Base-by-base conservation (phyloP, 208 protist species). In the Lotmaria passim region DNA sequence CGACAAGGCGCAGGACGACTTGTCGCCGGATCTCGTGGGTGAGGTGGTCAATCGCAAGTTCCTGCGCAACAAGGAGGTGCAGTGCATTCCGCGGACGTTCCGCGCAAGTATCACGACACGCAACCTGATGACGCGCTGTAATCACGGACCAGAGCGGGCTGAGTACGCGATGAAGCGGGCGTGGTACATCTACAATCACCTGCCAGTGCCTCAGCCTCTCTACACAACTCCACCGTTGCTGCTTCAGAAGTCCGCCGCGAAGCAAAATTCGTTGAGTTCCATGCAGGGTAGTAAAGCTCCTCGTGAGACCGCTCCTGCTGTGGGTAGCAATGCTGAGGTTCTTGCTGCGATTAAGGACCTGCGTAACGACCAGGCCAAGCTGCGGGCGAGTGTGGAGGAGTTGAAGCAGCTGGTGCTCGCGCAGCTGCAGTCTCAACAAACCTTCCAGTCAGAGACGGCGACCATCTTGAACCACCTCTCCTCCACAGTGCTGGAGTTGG, bases 151-250 rank as follows among this genome's bases (percentile, higher is more conserved):
- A 2, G 59, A 50, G 23, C 86, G 93, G 0, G 81, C 80, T 7
- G 90, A 97, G 85, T 95, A 93, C 66, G 71, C 63, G 24, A 94
- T 97, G 89, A 94, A 94, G 75, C 90, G 88, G 0, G 87, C 87
- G 21, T 97, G 91, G 89, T 86, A 91, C 64, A 46, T 93, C 17
- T 94, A 96, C 57, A 55, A 94, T 21, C 91, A 93, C 39, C 55
- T 83, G 14, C 69, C 86, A 0, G 56, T 93, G 7, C 91, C 91
- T 4, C 55, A 76, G 12, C 65, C 76, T 10, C 81, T 96, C 19
- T 90, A 93, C 73, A 63, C 83, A 0, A 72, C 75, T 0, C 39
- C 59, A 14, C 59, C 60, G 23, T 52, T 66, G 44, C n/a, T 14
- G 36, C 12, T 39, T 6, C 36, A 6, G 36, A 6, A 6, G 36